A percentile compares a stretch with the other conserved stretches of the same genome.
Evolutionary conservation across 495 filamentous ascomycete species (phyloP).

Genomic region (Aspergillus bertholletiae): DNA sequence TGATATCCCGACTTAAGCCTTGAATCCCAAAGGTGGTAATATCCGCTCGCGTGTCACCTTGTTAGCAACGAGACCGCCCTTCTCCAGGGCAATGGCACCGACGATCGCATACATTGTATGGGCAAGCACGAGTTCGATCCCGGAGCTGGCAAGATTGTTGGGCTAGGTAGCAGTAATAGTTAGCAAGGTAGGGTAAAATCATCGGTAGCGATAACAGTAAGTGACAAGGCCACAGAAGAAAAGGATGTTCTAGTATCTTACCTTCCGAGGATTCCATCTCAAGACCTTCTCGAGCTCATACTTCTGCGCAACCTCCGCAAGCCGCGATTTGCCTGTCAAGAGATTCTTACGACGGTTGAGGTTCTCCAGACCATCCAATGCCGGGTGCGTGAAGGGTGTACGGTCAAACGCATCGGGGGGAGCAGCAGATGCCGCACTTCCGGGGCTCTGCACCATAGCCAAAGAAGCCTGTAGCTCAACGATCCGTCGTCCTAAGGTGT

Average conservation of each 20-base stretch:
- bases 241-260: conserved; percentile 34
- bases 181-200: not conserved
- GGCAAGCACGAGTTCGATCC: conserved; percentile 66
- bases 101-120: conserved; percentile 79
- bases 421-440: conserved; percentile 14
- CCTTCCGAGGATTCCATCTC: conserved; percentile 82
- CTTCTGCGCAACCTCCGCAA: conserved; percentile 62
- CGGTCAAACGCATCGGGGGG: conserved; percentile 44
- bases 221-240: not conserved
- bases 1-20: conserved; percentile 20
- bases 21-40: conserved; percentile 51
- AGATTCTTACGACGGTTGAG: conserved; percentile 53
- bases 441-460: conserved; percentile 55
- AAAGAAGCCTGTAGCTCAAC: conserved; percentile 74
- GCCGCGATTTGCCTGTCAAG: conserved; percentile 53
- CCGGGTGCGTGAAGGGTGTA: conserved; percentile 67
- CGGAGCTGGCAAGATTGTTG: conserved; percentile 66
- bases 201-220: not conserved
- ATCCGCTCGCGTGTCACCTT: conserved; percentile 73
- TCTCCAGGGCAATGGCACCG: conserved; percentile 81
- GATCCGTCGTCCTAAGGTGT: conserved; percentile 68
- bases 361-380: conserved; percentile 67
- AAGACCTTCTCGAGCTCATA: conserved; percentile 69
- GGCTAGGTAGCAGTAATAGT: conserved; percentile 44
- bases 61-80: conserved; percentile 75